Percentiles rank a stretch among this genome's conserved stretches.
These are phyloP conservation scores for Apiospora phragmitis DNA, from an alignment of 2,329 filamentous ascomycete species.

Conservation along the genomic window DNA sequence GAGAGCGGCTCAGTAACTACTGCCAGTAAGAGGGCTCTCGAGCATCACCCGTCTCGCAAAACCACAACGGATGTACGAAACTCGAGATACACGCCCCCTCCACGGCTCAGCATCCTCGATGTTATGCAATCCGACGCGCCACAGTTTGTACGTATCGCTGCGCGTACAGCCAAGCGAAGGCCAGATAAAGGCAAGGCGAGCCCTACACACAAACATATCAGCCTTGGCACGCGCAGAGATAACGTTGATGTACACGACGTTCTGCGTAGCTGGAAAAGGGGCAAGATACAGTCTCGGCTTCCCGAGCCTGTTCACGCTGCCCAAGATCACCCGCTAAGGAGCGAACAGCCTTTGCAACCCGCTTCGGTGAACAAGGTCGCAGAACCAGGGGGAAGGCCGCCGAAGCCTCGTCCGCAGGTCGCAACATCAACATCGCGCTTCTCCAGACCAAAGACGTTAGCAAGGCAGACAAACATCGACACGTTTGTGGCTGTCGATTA, in stretches of 20 bases:
- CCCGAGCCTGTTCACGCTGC: constrained; percentile 31
- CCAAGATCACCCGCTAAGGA: not conserved
- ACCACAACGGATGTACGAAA: constrained; percentile 16
- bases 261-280: constrained; percentile 57
- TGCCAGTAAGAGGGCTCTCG: constrained; percentile 6
- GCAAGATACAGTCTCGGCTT: constrained; percentile 47
- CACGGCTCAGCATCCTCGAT: constrained; percentile 61
- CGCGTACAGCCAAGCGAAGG: constrained; percentile 53
- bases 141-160: constrained; percentile 61
- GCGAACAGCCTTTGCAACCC: constrained; percentile 21
- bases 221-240: constrained; percentile 60
- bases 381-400: constrained; percentile 5
- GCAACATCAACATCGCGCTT: constrained; percentile 22
- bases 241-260: constrained; percentile 57
- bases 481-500: constrained; percentile 29
- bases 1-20: constrained; percentile 18
- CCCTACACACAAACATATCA: constrained; percentile 56
- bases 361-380: constrained; percentile 23
- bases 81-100: constrained; percentile 28
- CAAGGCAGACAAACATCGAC: constrained; percentile 31
- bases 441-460: constrained; percentile 26
- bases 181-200: constrained; percentile 54
- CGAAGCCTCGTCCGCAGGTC: constrained; percentile 15
- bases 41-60: constrained; percentile 8
- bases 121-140: constrained; percentile 55